Evolutionary conservation across 148 eudicot genomes (phyloP).

Genomic region (Polygonum aviculare): DNA sequence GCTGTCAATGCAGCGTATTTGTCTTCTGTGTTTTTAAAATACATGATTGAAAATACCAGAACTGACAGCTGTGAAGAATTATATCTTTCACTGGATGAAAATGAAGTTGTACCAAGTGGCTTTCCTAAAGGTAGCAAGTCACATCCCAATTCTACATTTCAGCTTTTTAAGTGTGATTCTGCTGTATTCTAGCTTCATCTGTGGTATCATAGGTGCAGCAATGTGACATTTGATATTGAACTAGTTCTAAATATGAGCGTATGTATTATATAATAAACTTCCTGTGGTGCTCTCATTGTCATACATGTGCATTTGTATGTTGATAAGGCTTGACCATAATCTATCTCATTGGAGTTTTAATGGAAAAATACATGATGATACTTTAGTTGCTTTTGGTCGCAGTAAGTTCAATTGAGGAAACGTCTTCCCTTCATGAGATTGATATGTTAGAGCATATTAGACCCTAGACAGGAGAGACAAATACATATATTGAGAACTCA

Average conservation of each 20-base stretch:
- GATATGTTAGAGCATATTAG: neutral
- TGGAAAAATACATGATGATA: neutral
- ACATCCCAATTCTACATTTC: neutral
- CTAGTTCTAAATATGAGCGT: neutral
- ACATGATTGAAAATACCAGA: conserved; percentile 62
- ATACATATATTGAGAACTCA: neutral
- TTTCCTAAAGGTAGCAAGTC: conserved; percentile 36
- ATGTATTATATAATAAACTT: neutral
- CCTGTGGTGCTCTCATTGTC: neutral
- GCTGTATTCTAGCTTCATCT: neutral
- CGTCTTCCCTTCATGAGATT: neutral
- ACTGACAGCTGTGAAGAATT: conserved; percentile 56
- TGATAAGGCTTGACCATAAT: neutral
- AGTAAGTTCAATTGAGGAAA: neutral
- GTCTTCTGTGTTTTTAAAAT: conserved; percentile 70
- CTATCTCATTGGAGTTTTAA: neutral
- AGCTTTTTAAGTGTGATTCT: neutral
- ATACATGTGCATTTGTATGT: neutral
- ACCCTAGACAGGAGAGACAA: neutral
- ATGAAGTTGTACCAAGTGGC: conserved; percentile 48
- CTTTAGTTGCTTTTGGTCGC: neutral
- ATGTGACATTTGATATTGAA: neutral
- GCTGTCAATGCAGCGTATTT: conserved; percentile 74
- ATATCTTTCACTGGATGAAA: conserved; percentile 49
- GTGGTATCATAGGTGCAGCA: neutral